Evolutionary conservation across 2,329 filamentous ascomycete species (phyloP), one percentile per base, ranked within the genome.

Genomic region (Clonostachys chloroleuca): DNA sequence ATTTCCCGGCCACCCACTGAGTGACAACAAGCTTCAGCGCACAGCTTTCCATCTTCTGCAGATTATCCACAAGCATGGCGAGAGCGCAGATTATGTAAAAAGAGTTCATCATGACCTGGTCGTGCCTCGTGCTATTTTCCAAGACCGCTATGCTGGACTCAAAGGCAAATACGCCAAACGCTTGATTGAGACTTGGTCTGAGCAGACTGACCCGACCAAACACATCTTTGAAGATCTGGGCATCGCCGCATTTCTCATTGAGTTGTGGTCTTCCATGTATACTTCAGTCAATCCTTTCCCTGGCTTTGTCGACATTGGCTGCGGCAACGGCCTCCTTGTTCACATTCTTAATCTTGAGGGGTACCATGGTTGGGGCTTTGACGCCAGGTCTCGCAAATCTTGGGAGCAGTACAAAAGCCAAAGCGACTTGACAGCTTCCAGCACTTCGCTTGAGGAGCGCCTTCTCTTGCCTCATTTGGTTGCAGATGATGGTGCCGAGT

Each of bases 301-400:
- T 0, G 92, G 92, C 1, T 99, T 97, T 58, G 88, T 96, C 17
- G 94, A 99, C 59, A 90, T 99, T 42, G 94, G 92, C 6, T 97
- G 94, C 61, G 94, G 94, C 3, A 99, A 97, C 59, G 94, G 94
- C 1, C 73, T 99, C 5, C 78, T 99, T 2, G 89, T 95, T 8
- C 81, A 95, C 60, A 80, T 99, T 36, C 78, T 99, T 5, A 76
- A 83, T 13, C 70, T 78, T 49, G 92, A 97, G 67, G 91, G 91
- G 12, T 97, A 90, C 64, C 56, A 62, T 0, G 94, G 94, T 18
- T 95, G 86, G 81, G 94, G 94, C 0, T 96, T 97, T 58, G 94
- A 99, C 64, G 94, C 92, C 0, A 78, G 92, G n/a, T 69, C 70
- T 37, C 81, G 94, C 46, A 95, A 89, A 60, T 92, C 90, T 0